A percentile compares a stretch with the other conserved stretches of the same genome.
Conservation (phyloP, 2,329 filamentous ascomycete species). For the Xylariomycetidae sp. region DNA sequence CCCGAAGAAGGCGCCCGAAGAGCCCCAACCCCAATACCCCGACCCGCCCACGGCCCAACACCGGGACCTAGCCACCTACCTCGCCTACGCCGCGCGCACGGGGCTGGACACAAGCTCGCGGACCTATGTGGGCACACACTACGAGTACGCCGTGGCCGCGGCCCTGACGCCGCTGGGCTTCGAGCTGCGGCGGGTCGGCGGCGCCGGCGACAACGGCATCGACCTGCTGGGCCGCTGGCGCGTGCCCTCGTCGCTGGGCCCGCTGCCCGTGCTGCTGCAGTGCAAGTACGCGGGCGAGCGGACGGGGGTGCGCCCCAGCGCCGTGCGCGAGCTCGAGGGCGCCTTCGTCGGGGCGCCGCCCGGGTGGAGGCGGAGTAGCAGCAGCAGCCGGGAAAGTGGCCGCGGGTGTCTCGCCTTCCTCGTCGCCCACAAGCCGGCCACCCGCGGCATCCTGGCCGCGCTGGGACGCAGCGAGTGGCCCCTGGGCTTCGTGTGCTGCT, state of each 20-base stretch:
- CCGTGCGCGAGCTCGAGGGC: constrained; percentile 74
- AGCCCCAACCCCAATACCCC: constrained; percentile 44
- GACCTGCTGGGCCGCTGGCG: constrained; percentile 70
- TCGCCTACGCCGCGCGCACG: constrained; percentile 55
- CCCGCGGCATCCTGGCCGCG: constrained; percentile 72
- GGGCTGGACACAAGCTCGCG: constrained; percentile 52
- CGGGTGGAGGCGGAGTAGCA: constrained; percentile 71
- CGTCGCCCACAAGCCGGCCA: constrained; percentile 64
- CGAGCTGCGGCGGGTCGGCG: constrained; percentile 59
- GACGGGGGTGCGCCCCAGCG: constrained; percentile 44
- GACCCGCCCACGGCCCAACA: constrained; percentile 48
- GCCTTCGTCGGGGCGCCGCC: constrained; percentile 68
- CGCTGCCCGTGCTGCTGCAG: constrained; percentile 52
- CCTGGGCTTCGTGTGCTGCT: constrained; percentile 66
- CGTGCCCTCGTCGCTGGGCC: constrained; percentile 39
- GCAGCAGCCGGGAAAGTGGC: no score
- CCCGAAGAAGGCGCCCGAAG: no score
- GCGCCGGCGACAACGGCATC: constrained; percentile 64
- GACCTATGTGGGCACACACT: constrained; percentile 68
- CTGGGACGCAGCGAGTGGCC: constrained; percentile 63
- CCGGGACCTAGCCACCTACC: constrained; percentile 59
- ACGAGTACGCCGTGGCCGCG: constrained; percentile 65
- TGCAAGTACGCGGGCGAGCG: constrained; percentile 61
- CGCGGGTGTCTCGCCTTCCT: constrained; percentile 65
- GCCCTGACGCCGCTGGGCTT: constrained; percentile 60